Percentiles rank a stretch among this genome's conserved stretches.
Conservation (phyloP, 768 basidiomycete species). For the Leccinum broughii region DNA sequence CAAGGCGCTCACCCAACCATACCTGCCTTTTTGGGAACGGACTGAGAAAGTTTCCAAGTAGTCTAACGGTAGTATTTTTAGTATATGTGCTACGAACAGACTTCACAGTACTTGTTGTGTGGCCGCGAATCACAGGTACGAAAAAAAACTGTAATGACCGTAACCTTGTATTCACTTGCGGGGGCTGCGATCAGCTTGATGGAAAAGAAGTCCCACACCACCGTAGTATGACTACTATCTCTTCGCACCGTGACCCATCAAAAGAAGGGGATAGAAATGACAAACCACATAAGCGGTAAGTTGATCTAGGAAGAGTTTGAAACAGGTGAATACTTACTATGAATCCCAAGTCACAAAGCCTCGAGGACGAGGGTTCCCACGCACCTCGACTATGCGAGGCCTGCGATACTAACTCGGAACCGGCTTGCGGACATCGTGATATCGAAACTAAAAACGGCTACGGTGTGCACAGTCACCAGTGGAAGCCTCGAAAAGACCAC, state of each 20-base stretch:
- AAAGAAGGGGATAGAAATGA: not conserved
- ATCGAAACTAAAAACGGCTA: not conserved
- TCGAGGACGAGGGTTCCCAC: not conserved
- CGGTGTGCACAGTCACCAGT: not conserved
- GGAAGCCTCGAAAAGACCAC: not conserved
- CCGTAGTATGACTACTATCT: not conserved
- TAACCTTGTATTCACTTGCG: not conserved
- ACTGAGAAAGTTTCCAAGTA: not conserved
- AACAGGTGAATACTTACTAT: not conserved
- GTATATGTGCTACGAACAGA: not conserved
- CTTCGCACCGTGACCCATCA: not conserved
- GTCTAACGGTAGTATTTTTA: not conserved
- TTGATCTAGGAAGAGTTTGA: not conserved
- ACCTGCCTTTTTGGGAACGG: conserved; percentile 27
- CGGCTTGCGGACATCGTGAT: not conserved
- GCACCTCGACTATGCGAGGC: not conserved
- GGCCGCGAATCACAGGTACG: not conserved
- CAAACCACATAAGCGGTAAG: not conserved
- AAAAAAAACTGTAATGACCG: not conserved
- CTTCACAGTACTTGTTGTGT: no score
- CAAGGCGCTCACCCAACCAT: conserved; percentile 4
- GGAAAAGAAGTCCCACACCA: not conserved
- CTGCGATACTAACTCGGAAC: not conserved
- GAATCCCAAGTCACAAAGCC: not conserved
- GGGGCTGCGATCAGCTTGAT: not conserved